Percentiles rank a stretch among this genome's conserved stretches.
These are phyloP conservation scores for Candida sithepensis DNA, from an alignment of 805 yeast species.

Conservation along the genomic window DNA sequence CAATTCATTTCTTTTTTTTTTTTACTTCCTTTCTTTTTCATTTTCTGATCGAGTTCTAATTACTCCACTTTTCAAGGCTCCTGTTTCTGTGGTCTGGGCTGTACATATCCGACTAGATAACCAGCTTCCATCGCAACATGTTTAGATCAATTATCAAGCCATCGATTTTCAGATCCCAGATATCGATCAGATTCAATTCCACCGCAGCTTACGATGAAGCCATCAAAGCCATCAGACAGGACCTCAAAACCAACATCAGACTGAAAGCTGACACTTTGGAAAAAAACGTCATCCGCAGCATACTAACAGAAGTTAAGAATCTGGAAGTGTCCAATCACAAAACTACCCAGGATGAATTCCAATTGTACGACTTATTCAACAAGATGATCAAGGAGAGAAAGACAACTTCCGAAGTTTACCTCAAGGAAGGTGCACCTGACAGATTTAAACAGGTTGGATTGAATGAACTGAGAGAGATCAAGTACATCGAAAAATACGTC, in stretches of 20 bases:
- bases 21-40: too few species aligned
- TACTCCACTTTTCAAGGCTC: too few species aligned
- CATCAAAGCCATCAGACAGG: conserved; percentile 27
- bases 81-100: too few species aligned
- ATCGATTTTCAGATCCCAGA: background rate
- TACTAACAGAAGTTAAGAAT: conserved; percentile 39
- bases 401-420: conserved; percentile 35
- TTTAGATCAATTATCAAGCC: background rate
- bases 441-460: conserved; percentile 35
- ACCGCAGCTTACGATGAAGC: conserved; percentile 28
- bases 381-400: conserved; percentile 40
- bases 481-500: conserved; percentile 33
- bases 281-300: conserved; percentile 38
- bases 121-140: too few species aligned
- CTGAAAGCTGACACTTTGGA: conserved; percentile 32
- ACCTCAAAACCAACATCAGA: conserved; percentile 32
- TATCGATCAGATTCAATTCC: conserved; percentile 22
- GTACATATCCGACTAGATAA: too few species aligned
- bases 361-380: conserved; percentile 29
- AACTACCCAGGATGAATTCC: conserved; percentile 28
- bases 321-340: conserved; percentile 31
- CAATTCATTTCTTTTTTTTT: too few species aligned
- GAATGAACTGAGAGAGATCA: conserved; percentile 37
- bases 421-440: conserved; percentile 38
- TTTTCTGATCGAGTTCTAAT: too few species aligned